Evolutionary conservation across 2,329 filamentous ascomycete genomes (phyloP).

Genomic region (Daldinia sp.): DNA sequence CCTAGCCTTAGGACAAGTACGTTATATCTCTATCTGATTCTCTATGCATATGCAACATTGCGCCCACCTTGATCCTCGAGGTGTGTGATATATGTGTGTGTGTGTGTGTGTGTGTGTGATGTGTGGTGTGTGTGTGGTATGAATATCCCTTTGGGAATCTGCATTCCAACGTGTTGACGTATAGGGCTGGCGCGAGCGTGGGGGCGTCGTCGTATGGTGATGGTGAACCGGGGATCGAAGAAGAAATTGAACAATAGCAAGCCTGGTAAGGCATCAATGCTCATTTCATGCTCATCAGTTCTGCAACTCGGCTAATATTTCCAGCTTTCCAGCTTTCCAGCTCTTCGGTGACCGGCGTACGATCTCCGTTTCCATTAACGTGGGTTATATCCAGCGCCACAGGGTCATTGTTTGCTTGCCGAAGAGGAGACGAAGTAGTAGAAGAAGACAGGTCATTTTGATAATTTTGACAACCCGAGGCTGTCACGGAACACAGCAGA

Average conservation of each 20-base stretch:
- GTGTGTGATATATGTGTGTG: background rate
- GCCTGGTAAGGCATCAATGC: conserved; percentile 14
- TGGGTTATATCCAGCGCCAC: conserved; percentile 3
- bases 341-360: conserved; percentile 13
- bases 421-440: background rate
- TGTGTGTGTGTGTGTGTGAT: background rate
- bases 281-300: no score
- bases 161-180: conserved; percentile 16
- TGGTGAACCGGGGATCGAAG: background rate
- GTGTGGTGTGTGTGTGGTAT: background rate
- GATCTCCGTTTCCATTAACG: background rate
- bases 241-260: conserved; percentile 15
- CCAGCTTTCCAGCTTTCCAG: conserved; percentile 16
- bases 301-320: conserved; percentile 15
- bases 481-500: conserved; percentile 2
- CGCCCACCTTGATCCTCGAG: conserved; percentile 1
- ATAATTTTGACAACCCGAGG: conserved; percentile 2
- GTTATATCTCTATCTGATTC: conserved; percentile 4
- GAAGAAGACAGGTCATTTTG: conserved; percentile 1
- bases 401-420: background rate
- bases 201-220: conserved; percentile 17
- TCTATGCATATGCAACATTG: conserved; percentile 3
- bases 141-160: conserved; percentile 2
- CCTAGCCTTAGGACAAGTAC: background rate
- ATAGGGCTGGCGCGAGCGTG: conserved; percentile 26